These are phyloP conservation scores for Trichoderma asperellum DNA, from an alignment of 2,329 filamentous ascomycete genomes.

Conservation along the genomic window DNA sequence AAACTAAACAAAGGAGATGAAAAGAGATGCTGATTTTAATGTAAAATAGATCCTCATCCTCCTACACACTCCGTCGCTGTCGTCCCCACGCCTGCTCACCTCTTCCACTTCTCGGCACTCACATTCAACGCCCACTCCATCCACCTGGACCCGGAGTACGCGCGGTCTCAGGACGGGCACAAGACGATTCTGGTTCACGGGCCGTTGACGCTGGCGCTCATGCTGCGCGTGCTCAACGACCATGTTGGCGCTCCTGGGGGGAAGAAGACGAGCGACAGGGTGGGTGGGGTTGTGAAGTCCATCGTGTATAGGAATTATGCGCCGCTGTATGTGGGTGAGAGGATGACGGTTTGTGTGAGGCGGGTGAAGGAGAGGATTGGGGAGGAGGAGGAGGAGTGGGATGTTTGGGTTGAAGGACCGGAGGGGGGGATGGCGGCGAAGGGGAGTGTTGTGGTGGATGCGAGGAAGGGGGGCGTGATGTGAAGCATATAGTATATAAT, in stretches of 20 bases:
- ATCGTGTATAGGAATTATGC: conserved; percentile 82
- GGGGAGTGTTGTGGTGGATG: conserved; percentile 47
- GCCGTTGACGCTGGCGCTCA: conserved; percentile 75
- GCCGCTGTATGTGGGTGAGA: conserved; percentile 76
- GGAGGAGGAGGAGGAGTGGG: conserved; percentile 54
- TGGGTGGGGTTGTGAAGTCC: conserved; percentile 32
- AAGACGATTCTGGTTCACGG: conserved; percentile 81
- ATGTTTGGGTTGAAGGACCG: conserved; percentile 67
- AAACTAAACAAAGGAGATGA: background rate
- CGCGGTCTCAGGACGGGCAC: conserved; percentile 72
- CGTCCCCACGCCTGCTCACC: conserved; percentile 68
- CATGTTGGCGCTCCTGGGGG: conserved; percentile 30
- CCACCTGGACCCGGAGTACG: conserved; percentile 77
- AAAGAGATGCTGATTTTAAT: background rate
- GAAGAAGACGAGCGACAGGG: background rate
- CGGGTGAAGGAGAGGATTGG: conserved; percentile 46
- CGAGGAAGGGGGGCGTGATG: background rate
- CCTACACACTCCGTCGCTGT: conserved; percentile 55
- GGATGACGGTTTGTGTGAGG: conserved; percentile 70
- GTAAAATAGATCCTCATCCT: conserved; percentile 40
- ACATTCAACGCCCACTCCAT: conserved; percentile 93
- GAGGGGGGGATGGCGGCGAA: conserved; percentile 67
- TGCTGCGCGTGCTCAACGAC: conserved; percentile 66
- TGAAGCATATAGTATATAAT: background rate
- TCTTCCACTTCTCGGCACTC: conserved; percentile 90